Evolutionary conservation across 2,329 filamentous ascomycete genomes (phyloP).

Genomic region (Trichophyton benhamiae): DNA sequence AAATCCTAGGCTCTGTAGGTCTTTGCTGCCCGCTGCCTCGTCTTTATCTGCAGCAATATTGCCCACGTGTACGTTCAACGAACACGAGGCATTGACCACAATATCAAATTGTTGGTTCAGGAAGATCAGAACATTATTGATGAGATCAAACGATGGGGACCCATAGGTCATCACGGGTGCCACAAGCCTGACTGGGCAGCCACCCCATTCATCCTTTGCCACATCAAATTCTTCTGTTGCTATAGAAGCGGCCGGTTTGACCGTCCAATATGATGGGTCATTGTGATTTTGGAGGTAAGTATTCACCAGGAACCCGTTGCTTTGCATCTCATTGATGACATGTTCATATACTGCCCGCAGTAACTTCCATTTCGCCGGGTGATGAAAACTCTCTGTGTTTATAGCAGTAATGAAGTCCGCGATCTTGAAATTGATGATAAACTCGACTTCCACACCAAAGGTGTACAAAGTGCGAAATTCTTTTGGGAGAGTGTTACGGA

Average conservation of each 20-base stretch:
- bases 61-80: slow-evolving; percentile 21
- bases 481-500: not conserved
- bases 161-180: slow-evolving; percentile 10
- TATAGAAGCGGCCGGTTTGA: slow-evolving; percentile 7
- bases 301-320: slow-evolving; percentile 10
- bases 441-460: slow-evolving; percentile 13
- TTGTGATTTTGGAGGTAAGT: not conserved
- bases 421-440: slow-evolving; percentile 12
- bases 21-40: not conserved
- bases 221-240: slow-evolving; percentile 4
- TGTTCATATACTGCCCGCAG: slow-evolving; percentile 8
- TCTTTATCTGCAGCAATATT: slow-evolving; percentile 1
- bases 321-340: slow-evolving; percentile 7
- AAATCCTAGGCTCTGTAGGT: slow-evolving; percentile 8
- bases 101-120: slow-evolving; percentile 13
- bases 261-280: slow-evolving; percentile 8
- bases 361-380: not conserved
- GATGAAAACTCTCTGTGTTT: not conserved
- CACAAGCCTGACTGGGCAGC: slow-evolving; percentile 10
- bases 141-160: slow-evolving; percentile 8
- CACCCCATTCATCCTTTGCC: slow-evolving; percentile 8
- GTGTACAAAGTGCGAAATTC: not conserved
- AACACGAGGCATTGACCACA: slow-evolving; percentile 16
- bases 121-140: slow-evolving; percentile 11
- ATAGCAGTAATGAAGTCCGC: not conserved